Evolutionary conservation across 1,284 basidiomycete species (phyloP).

Genomic region (Cryptococcus hybrid): DNA sequence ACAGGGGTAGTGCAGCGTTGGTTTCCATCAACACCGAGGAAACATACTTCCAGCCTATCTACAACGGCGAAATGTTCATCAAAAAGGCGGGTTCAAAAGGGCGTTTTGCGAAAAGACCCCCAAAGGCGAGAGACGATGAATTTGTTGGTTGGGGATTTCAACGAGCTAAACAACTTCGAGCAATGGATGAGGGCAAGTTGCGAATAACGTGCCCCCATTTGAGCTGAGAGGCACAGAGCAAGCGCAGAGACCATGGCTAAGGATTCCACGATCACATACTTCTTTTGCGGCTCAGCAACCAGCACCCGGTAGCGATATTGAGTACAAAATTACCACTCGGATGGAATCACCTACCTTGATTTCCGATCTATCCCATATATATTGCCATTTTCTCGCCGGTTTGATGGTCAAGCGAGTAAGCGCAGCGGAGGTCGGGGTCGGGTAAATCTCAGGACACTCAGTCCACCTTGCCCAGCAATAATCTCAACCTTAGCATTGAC

Average conservation of each 20-base stretch:
- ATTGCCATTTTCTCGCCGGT: constrained; percentile 67
- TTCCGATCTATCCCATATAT: constrained; percentile 68
- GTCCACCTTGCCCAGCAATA: neutral
- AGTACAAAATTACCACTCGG: constrained; percentile 24
- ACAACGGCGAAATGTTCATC: constrained; percentile 37
- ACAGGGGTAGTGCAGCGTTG: constrained; percentile 40
- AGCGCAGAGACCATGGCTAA: constrained; percentile 45
- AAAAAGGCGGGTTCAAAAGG: constrained; percentile 20
- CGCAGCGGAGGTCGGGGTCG: constrained; percentile 11
- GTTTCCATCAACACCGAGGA: constrained; percentile 31
- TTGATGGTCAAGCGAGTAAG: constrained; percentile 45
- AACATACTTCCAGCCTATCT: constrained; percentile 38
- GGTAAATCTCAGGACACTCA: neutral
- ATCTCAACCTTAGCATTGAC: constrained; percentile 26
- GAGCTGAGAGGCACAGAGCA: constrained; percentile 36
- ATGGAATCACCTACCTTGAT: constrained; percentile 48
- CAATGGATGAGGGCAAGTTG: constrained; percentile 11
- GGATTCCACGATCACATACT: constrained; percentile 34
- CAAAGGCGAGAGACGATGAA: constrained; percentile 5
- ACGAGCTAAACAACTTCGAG: constrained; percentile 42
- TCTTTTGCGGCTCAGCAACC: constrained; percentile 25
- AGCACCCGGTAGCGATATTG: constrained; percentile 8
- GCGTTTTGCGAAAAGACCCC: constrained; percentile 10
- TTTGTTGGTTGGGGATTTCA: neutral
- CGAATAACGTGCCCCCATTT: constrained; percentile 30